Evolutionary conservation across 805 yeast species (phyloP).

Genomic region (Lipomyces orientalis): DNA sequence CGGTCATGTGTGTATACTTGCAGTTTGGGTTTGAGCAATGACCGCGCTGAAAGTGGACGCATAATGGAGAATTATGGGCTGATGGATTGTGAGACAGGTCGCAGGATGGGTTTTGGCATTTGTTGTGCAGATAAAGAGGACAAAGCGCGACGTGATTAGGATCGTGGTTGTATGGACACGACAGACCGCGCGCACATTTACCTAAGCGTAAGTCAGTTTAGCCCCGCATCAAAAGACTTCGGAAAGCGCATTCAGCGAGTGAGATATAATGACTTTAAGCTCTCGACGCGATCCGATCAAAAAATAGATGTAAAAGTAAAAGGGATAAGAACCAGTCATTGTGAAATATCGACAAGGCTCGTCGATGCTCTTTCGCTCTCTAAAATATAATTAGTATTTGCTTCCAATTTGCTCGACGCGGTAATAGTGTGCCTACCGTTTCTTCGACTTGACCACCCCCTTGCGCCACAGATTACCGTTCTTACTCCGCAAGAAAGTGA

Average conservation of each 20-base stretch:
- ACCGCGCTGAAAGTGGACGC: constrained; percentile 57
- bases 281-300: background rate
- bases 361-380: constrained; percentile 28
- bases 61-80: constrained; percentile 66
- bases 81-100: constrained; percentile 60
- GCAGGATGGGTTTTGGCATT: constrained; percentile 57
- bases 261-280: background rate
- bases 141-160: constrained; percentile 61
- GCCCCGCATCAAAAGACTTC: background rate
- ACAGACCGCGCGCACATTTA: constrained; percentile 56
- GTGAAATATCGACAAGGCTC: constrained; percentile 44
- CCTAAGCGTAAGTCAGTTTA: constrained; percentile 47
- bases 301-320: constrained; percentile 4
- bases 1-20: constrained; percentile 57
- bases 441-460: constrained; percentile 32
- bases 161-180: constrained; percentile 63
- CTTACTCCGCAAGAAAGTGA: constrained; percentile 39
- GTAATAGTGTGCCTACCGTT: constrained; percentile 11
- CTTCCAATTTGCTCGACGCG: background rate
- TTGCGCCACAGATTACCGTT: constrained; percentile 35
- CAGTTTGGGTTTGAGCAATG: constrained; percentile 58
- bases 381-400: no score
- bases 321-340: constrained; percentile 39
- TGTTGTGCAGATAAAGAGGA: constrained; percentile 53
- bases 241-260: constrained; percentile 8